These are phyloP conservation scores for Gossypium schwendimanii DNA, from an alignment of 441 rosid genomes.

Conservation along the genomic window DNA sequence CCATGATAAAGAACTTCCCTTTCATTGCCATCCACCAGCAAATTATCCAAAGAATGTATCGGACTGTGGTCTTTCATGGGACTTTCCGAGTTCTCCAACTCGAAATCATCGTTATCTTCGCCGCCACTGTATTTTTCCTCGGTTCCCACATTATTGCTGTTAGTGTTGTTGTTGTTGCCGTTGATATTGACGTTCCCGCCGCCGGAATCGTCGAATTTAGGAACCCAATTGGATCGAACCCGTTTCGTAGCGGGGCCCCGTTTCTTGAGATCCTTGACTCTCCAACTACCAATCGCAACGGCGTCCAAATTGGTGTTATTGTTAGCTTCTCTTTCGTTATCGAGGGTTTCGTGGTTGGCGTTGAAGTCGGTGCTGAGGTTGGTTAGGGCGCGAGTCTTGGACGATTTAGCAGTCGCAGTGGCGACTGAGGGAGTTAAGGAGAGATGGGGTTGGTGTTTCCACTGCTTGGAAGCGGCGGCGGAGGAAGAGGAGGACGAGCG, in stretches of 20 bases:
- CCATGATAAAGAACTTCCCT: slow-evolving; percentile 31
- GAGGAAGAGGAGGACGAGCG: slow-evolving; percentile 17
- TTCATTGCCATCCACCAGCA: slow-evolving; percentile 37
- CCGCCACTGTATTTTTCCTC: slow-evolving; percentile 45
- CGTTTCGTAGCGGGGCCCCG: slow-evolving; percentile 45
- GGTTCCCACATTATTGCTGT: slow-evolving; percentile 17
- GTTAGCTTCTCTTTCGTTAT: slow-evolving; percentile 36
- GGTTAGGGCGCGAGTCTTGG: slow-evolving; percentile 64
- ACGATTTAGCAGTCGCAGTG: slow-evolving; percentile 25
- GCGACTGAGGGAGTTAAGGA: slow-evolving; percentile 15
- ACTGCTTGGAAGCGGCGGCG: slow-evolving; percentile 21
- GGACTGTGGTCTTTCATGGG: slow-evolving; percentile 58
- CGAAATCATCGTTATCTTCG: slow-evolving; percentile 44
- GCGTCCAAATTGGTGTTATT: slow-evolving; percentile 34
- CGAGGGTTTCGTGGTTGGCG: slow-evolving; percentile 48
- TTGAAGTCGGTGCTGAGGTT: slow-evolving; percentile 36
- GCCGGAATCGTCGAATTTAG: slow-evolving; percentile 38
- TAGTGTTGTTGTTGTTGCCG: not conserved
- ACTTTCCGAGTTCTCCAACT: slow-evolving; percentile 50
- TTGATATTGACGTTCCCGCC: slow-evolving; percentile 9
- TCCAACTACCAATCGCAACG: slow-evolving; percentile 59
- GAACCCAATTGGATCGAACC: slow-evolving; percentile 51
- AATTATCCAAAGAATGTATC: slow-evolving; percentile 52
- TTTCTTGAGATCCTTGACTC: slow-evolving; percentile 49
- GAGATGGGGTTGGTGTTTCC: slow-evolving; percentile 25